Evolutionary conservation across 2,329 filamentous ascomycete species (phyloP).

Genomic region (Claviceps arundinis): DNA sequence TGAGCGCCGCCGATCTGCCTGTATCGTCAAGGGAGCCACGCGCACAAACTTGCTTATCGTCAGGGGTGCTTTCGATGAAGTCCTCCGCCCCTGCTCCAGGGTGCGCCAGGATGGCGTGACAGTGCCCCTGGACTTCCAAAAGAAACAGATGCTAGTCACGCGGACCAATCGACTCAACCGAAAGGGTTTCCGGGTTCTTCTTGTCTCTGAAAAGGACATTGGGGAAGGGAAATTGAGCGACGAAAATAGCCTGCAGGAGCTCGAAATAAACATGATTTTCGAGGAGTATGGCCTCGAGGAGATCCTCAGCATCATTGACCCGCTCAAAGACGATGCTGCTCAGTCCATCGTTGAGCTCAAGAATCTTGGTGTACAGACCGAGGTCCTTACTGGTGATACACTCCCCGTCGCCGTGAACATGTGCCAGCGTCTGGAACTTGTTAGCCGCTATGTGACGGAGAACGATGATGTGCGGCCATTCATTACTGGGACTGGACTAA

Average conservation of each 20-base stretch:
- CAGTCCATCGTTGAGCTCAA: constrained; percentile 13
- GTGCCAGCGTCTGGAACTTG: constrained; percentile 13
- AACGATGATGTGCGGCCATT: constrained; percentile 9
- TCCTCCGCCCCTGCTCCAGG: constrained; percentile 11
- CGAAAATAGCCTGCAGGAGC: constrained; percentile 11
- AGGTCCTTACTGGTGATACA: constrained; percentile 16
- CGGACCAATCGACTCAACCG: constrained; percentile 9
- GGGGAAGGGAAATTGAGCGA: constrained; percentile 6
- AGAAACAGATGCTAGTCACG: constrained; percentile 7
- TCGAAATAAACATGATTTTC: constrained; percentile 13
- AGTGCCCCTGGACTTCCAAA: constrained; percentile 8
- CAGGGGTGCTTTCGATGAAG: constrained; percentile 18
- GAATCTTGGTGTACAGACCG: constrained; percentile 14
- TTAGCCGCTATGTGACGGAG: constrained; percentile 6
- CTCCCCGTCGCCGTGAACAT: constrained; percentile 17
- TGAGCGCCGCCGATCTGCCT: constrained; percentile 13
- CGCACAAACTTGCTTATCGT: constrained; percentile 15
- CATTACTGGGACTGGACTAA: constrained; percentile 14
- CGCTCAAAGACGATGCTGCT: constrained; percentile 15
- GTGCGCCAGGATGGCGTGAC: constrained; percentile 9
- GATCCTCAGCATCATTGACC: constrained; percentile 16
- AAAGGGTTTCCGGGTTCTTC: constrained; percentile 12
- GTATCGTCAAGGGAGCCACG: constrained; percentile 11
- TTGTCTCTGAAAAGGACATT: constrained; percentile 13
- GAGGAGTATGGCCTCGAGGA: constrained; percentile 9